Conservation (phyloP, 208 protist species). For the Crithidia fasciculata region DNA sequence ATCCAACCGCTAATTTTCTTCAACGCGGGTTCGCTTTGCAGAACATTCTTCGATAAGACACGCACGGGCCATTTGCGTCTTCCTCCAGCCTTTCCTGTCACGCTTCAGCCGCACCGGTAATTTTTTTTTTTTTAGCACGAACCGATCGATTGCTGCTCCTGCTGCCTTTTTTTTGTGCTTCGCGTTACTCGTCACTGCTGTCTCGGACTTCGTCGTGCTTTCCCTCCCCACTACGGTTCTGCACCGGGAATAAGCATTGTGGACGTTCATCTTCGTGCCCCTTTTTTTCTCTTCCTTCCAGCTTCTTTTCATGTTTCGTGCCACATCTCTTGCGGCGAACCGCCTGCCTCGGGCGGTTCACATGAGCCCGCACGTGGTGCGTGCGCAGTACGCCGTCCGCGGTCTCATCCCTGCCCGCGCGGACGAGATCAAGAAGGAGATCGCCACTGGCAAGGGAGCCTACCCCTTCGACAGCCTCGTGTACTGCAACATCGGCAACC, state of each 20-base stretch:
- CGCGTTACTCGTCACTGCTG: no score
- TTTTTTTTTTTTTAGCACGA: no score
- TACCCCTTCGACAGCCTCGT: constrained; percentile 91
- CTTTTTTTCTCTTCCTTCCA: background rate
- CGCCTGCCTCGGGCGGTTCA: background rate
- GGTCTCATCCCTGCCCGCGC: constrained; percentile 84
- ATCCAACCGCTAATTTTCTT: no score
- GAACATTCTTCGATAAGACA: no score
- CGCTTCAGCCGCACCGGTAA: no score
- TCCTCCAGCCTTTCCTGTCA: no score
- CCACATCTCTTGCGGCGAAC: background rate
- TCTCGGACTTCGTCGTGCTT: no score
- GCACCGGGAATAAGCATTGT: background rate
- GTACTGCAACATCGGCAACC: constrained; percentile 99
- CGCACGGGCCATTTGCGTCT: no score
- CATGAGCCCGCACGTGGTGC: constrained; percentile 73
- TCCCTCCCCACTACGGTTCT: background rate
- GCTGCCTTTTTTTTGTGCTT: no score
- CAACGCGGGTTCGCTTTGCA: no score
- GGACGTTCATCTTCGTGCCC: background rate
- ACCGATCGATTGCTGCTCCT: no score
- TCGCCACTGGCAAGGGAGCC: constrained; percentile 44
- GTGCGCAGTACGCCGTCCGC: constrained; percentile 90
- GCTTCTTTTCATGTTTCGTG: background rate
- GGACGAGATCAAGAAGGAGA: constrained; percentile 74